These are phyloP conservation scores for Diplocarpon rosae DNA, from an alignment of 2,329 filamentous ascomycete species.

Conservation along the genomic window DNA sequence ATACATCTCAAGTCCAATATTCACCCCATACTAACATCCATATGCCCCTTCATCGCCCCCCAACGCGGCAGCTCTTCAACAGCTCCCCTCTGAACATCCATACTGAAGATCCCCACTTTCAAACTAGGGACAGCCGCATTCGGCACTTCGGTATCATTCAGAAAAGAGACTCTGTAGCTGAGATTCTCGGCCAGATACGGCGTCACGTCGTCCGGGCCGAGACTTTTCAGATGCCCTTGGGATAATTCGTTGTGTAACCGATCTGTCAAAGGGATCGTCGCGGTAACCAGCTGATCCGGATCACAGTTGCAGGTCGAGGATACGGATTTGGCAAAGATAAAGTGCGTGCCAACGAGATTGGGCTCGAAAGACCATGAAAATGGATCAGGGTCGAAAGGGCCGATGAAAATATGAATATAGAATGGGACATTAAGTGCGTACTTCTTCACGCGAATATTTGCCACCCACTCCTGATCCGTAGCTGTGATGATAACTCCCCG, in stretches of 20 bases:
- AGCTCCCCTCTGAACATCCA: conserved; percentile 10
- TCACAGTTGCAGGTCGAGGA: conserved; percentile 7
- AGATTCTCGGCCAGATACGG: conserved; percentile 22
- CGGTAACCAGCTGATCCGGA: conserved; percentile 27
- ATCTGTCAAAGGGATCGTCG: conserved; percentile 34
- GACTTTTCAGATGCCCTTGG: conserved; percentile 24
- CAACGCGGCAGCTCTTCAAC: conserved; percentile 12
- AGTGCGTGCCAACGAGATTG: conserved; percentile 23
- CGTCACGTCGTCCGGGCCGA: conserved; percentile 17
- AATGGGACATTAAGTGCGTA: conserved; percentile 51
- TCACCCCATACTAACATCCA: conserved; percentile 8
- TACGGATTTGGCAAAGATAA: conserved; percentile 28
- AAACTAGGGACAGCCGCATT: conserved; percentile 18
- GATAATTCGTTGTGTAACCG: conserved; percentile 28
- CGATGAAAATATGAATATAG: conserved; percentile 58
- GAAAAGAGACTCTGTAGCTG: conserved; percentile 18
- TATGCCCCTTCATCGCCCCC: conserved; percentile 11
- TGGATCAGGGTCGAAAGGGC: conserved; percentile 25
- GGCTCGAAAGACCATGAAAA: conserved; percentile 21
- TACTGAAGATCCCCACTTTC: conserved; percentile 18
- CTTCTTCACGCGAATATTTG: conserved; percentile 52
- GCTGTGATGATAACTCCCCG: not conserved
- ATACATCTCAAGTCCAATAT: no score
- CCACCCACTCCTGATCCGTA: conserved; percentile 50
- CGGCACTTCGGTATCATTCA: conserved; percentile 14